Evolutionary conservation across 176 grass and related monocot genomes (phyloP), one percentile per base, ranked within the genome.

Genomic region (Oryza nivara): DNA sequence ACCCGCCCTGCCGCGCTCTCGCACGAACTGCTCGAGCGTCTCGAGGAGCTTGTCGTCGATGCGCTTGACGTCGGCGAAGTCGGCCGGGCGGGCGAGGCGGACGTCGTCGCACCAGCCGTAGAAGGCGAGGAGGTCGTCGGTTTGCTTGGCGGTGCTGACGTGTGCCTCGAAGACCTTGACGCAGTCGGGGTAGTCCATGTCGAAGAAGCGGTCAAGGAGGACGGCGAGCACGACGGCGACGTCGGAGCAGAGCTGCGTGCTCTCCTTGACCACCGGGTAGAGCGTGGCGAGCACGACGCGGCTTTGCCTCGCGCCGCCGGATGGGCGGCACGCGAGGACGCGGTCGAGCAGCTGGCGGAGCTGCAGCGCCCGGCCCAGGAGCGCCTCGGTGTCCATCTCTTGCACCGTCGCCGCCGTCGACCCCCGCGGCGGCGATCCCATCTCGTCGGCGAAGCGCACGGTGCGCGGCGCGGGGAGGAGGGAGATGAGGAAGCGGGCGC

Each of bases 131-230:
- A 98, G 83, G 65, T 83, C 85, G 63, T 95, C 93, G 13, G 90
- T 87, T 80, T 93, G 89, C 85, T 88, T 98, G 51, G 92, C 85
- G 5, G 80, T 47, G 85, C 69, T 82, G 15, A 84, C 84, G 65
- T 98, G 81, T 1, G 89, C 88, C 76, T 93, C 92, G 60, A 98
- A 98, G 2, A 88, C 83, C 80, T 83, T 95, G 68, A 86, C 92
- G 77, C 91, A 95, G 2, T 90, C 83, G 11, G 77, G 41, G 79
- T 98, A 95, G 3, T 86, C 91, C 93, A 95, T 93, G 38, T 93
- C 93, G 30, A 98, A 98, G 92, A 98, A 98, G 1, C 83, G 82
- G 79, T 95, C 96, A 5, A 92, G 82, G 4, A 98, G 72, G 60
- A 84, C 58, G 0, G 89, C 92, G 35, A 95, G 88, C 0, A 92